Conservation (phyloP, 805 yeast genomes). For the Monosporozyma aerobia region DNA sequence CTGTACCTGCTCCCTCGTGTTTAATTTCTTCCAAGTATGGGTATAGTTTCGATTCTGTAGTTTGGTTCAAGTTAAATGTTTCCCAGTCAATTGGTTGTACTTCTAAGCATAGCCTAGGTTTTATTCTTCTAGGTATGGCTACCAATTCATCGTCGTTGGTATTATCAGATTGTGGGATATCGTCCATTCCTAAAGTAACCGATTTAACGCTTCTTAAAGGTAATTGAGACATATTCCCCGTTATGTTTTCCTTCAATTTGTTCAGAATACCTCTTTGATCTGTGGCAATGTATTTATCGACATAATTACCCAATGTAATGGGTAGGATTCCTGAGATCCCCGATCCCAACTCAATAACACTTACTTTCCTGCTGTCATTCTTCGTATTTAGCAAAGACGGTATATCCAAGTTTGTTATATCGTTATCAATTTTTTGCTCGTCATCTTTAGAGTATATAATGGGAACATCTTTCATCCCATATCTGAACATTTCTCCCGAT, state of each 20-base stretch:
- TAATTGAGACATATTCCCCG: slow-evolving; percentile 20
- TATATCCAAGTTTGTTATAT: not conserved
- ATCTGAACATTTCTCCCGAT: slow-evolving; percentile 12
- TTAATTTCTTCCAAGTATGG: slow-evolving; percentile 2
- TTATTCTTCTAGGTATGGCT: not conserved
- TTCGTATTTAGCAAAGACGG: slow-evolving; percentile 1
- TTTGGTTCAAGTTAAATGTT: slow-evolving; percentile 10
- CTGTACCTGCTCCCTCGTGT: not conserved
- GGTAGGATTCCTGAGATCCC: slow-evolving; percentile 27
- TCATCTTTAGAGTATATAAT: not conserved
- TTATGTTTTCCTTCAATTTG: slow-evolving; percentile 21
- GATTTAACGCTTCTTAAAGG: slow-evolving; percentile 12
- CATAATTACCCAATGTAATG: slow-evolving; percentile 22
- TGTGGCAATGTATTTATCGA: slow-evolving; percentile 21
- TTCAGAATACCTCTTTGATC: slow-evolving; percentile 28
- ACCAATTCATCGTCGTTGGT: not conserved
- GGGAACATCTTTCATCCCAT: slow-evolving; percentile 7
- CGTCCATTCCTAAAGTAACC: slow-evolving; percentile 4
- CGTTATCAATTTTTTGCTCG: not conserved
- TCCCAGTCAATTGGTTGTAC: slow-evolving; percentile 28
- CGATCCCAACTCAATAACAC: slow-evolving; percentile 27
- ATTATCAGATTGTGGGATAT: not conserved
- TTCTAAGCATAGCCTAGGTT: slow-evolving; percentile 11
- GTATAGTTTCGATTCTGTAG: not conserved
- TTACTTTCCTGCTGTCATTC: slow-evolving; percentile 1